These are phyloP conservation scores for Fermentozyma sake DNA, from an alignment of 1,139 yeast genomes.

Conservation along the genomic window DNA sequence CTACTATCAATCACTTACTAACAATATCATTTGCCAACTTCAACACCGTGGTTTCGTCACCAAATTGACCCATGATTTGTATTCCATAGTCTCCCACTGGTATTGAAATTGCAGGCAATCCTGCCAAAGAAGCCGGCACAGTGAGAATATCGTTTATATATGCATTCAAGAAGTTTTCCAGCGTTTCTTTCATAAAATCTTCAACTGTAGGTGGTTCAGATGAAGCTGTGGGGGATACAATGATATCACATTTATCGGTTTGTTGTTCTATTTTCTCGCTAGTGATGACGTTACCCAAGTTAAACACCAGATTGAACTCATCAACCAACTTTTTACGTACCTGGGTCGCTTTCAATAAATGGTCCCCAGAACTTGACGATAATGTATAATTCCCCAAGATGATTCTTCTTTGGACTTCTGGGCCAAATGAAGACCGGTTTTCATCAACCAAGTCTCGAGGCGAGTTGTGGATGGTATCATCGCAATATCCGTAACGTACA, in stretches of 20 bases:
- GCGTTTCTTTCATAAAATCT: conserved; percentile 29
- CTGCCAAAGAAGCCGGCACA: conserved; percentile 88
- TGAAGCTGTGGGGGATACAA: conserved; percentile 71
- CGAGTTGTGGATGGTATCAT: conserved; percentile 17
- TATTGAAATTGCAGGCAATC: conserved; percentile 76
- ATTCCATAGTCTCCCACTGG: conserved; percentile 60
- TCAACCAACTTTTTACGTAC: conserved; percentile 55
- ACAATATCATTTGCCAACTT: conserved; percentile 21
- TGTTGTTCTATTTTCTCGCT: neutral
- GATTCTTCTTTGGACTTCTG: conserved; percentile 79
- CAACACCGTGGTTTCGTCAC: conserved; percentile 66
- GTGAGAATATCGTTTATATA: conserved; percentile 83
- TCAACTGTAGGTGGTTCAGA: conserved; percentile 52
- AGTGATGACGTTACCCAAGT: conserved; percentile 6
- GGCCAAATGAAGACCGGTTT: conserved; percentile 71
- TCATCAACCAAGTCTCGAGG: conserved; percentile 44
- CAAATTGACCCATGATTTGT: conserved; percentile 83
- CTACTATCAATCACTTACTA: neutral
- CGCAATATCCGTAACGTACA: conserved; percentile 62
- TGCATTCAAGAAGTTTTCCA: conserved; percentile 50
- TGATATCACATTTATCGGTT: conserved; percentile 55
- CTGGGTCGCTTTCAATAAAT: conserved; percentile 71
- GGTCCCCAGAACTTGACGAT: conserved; percentile 73
- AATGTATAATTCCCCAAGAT: conserved; percentile 82
- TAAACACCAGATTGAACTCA: conserved; percentile 66